These are phyloP conservation scores for Fusarium nurragi DNA, from an alignment of 2,329 filamentous ascomycete genomes.

Conservation along the genomic window DNA sequence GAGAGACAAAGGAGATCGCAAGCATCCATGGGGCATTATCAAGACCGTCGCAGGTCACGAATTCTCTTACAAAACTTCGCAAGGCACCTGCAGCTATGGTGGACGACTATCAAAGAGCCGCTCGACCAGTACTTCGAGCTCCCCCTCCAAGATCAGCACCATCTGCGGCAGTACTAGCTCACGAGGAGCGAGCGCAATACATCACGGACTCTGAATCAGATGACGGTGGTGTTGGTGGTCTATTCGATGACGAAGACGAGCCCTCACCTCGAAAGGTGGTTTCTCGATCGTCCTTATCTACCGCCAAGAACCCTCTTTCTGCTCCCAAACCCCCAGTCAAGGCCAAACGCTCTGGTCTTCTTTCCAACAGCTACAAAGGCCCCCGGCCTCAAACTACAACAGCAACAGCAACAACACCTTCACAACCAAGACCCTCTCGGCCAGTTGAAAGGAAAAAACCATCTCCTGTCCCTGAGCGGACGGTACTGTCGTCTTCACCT, in stretches of 20 bases:
- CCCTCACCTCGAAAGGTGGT: conserved; percentile 11
- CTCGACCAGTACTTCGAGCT: conserved; percentile 49
- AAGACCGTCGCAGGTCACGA: conserved; percentile 43
- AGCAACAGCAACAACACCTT: conserved; percentile 12
- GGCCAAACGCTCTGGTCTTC: conserved; percentile 37
- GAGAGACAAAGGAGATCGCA: conserved; percentile 65
- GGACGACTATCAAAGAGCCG: conserved; percentile 59
- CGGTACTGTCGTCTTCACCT: conserved; percentile 36
- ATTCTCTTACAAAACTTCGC: conserved; percentile 53
- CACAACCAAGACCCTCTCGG: conserved; percentile 10
- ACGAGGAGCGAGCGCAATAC: conserved; percentile 51
- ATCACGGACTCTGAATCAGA: conserved; percentile 54
- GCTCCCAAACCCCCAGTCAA: neutral
- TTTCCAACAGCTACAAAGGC: conserved; percentile 44
- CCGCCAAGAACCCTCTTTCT: conserved; percentile 33
- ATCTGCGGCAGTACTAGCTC: conserved; percentile 42
- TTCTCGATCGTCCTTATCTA: conserved; percentile 26
- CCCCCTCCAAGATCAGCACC: conserved; percentile 33
- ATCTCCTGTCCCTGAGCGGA: conserved; percentile 28
- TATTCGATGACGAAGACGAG: conserved; percentile 41
- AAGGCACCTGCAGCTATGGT: conserved; percentile 65
- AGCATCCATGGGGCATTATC: conserved; percentile 59
- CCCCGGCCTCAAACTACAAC: conserved; percentile 29
- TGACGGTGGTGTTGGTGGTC: conserved; percentile 9
- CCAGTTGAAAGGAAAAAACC: conserved; percentile 17